These are phyloP conservation scores for Pichia thaimueangensis DNA, from an alignment of 805 yeast species.

Conservation along the genomic window DNA sequence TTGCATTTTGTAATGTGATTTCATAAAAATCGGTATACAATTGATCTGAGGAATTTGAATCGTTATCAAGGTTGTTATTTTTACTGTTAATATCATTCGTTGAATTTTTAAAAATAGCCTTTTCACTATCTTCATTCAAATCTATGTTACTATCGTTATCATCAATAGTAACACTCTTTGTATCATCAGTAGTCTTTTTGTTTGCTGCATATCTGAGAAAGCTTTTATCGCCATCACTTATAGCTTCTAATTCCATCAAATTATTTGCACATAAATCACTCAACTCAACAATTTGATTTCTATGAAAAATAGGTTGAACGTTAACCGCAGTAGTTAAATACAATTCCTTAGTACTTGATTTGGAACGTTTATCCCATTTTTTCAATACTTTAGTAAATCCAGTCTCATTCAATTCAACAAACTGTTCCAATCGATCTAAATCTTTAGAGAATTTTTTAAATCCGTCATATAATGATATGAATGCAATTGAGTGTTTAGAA, in stretches of 20 bases:
- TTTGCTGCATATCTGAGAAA: slow-evolving; percentile 24
- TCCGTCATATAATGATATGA: slow-evolving; percentile 78
- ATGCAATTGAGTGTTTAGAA: slow-evolving; percentile 66
- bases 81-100: background rate
- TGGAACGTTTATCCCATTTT: slow-evolving; percentile 97
- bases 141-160: slow-evolving; percentile 2
- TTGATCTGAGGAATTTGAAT: slow-evolving; percentile 46
- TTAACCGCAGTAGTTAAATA: slow-evolving; percentile 88
- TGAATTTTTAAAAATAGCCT: background rate
- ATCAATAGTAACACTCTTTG: background rate
- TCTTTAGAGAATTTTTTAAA: slow-evolving; percentile 87
- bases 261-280: slow-evolving; percentile 69
- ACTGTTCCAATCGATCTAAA: slow-evolving; percentile 82
- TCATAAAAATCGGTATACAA: slow-evolving; percentile 60
- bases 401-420: slow-evolving; percentile 88
- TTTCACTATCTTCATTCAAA: slow-evolving; percentile 1
- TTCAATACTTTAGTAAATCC: slow-evolving; percentile 94
- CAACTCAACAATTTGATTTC: slow-evolving; percentile 76
- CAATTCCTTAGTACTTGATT: slow-evolving; percentile 88
- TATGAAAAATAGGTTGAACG: slow-evolving; percentile 94
- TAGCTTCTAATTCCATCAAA: slow-evolving; percentile 68
- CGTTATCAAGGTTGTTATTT: background rate
- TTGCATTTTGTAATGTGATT: slow-evolving; percentile 30
- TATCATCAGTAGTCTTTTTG: slow-evolving; percentile 2
- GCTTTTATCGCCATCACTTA: slow-evolving; percentile 37